Evolutionary conservation across 2,329 filamentous ascomycete genomes (phyloP).

Genomic region (Aureobasidium lini): DNA sequence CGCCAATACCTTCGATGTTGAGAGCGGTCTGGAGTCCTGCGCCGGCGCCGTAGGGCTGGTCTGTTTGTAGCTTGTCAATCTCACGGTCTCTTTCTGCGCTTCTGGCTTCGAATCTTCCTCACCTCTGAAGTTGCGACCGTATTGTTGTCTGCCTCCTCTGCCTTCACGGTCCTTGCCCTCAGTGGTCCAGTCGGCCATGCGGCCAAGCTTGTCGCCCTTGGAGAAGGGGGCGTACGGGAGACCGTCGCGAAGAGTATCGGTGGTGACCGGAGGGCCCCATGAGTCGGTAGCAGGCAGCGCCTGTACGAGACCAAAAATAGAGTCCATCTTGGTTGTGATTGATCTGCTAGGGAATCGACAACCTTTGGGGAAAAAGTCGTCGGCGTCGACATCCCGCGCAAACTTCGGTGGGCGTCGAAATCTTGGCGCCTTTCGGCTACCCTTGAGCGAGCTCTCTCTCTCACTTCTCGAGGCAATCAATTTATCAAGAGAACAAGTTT

Average conservation of each 20-base stretch:
- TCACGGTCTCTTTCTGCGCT: not conserved
- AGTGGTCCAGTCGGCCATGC: conserved; percentile 96
- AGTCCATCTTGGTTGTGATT: conserved; percentile 36
- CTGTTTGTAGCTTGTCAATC: conserved; percentile 29
- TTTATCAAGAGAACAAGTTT: not conserved
- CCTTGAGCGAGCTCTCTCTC: not conserved
- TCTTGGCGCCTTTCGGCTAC: conserved; percentile 10
- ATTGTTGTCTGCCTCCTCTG: conserved; percentile 75
- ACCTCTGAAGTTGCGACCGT: conserved; percentile 92
- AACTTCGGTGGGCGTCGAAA: conserved; percentile 12
- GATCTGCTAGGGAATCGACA: not conserved
- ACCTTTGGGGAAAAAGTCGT: conserved; percentile 2
- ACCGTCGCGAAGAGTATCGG: conserved; percentile 83
- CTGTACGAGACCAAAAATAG: conserved; percentile 41
- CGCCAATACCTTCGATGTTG: conserved; percentile 83
- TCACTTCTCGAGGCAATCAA: not conserved
- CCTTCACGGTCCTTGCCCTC: conserved; percentile 71
- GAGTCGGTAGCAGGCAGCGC: conserved; percentile 35
- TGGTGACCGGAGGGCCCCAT: conserved; percentile 80
- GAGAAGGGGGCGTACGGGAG: conserved; percentile 97
- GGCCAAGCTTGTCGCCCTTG: conserved; percentile 96
- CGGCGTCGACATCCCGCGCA: conserved; percentile 6
- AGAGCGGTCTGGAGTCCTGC: conserved; percentile 68
- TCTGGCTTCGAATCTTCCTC: not conserved
- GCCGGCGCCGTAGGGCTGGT: conserved; percentile 93